Base-by-base conservation (phyloP, 139 green algal genomes). In the Picochlorum sp. region DNA sequence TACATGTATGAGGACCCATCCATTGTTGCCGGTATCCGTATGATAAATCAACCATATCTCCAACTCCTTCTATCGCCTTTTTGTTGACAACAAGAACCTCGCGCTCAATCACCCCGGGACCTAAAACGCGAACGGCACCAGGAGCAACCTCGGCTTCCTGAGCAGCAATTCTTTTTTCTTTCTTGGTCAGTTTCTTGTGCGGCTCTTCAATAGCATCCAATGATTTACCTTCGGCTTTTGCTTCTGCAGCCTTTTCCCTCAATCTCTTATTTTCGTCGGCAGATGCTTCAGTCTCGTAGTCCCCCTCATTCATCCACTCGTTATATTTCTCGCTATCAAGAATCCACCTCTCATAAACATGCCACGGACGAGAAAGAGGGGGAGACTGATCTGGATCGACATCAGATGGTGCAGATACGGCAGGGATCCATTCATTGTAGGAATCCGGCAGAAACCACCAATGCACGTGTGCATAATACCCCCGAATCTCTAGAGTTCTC, bases 261-360 rank as follows among this genome's bases (percentile, higher is more conserved):
- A 18, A n/a, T 3, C 13, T 33, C 57, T 81, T 72, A 35, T 79
- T 67, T 50, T 78, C 72, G 1, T 70, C 69, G 4, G 45, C 45
- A 2, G 65, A 74, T 25, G 76, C 74, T 50, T 76, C 68, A 8
- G 77, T 82, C 41, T 85, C 78, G 43, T 95, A 95, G 56, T 95
- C 87, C 3, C 64, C 64, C 0, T 76, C 75, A 64, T 95, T 92
- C 85, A 94, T 93, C 88, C 88, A 96, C 64, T 96, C 88, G 61
- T 96, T 96, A 78, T 77, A 95, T 69, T 77, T 78, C 33, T 84
- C 78, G 16, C 66, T 81, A 70, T 96, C 88, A 7, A 53, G 53
- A 9, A 96, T 35, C 83, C 83, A 95, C n/a, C 79, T 74, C 3
- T 61, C 29, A 22, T 80, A 77, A 24, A 93, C 77, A 55, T 81